phyloP scores from a whole-genome alignment of 352 stramenopile species.

The Blastocystis sp. region DNA sequence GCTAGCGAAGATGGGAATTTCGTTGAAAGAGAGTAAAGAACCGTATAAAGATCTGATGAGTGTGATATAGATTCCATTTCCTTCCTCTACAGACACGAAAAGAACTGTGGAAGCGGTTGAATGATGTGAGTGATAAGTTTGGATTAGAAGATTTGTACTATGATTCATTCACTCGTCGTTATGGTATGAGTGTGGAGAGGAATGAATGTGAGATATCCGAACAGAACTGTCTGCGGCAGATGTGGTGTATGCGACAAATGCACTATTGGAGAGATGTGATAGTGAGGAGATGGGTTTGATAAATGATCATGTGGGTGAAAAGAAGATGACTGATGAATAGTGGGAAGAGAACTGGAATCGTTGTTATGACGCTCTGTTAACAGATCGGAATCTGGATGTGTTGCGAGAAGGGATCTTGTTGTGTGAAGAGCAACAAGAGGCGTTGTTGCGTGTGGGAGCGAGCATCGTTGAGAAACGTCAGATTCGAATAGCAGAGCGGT shows the following conservation, averaged over 20 bases:
- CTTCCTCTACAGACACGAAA: background rate
- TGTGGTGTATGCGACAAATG: conserved; percentile 29
- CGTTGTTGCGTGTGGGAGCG: conserved; percentile 27
- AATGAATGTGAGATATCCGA: background rate
- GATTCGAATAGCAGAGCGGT: conserved; percentile 47
- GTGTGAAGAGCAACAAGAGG: conserved; percentile 26
- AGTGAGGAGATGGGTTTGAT: background rate
- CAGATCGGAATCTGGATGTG: conserved; percentile 26
- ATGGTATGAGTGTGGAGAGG: background rate
- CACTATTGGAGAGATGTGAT: conserved; percentile 13
- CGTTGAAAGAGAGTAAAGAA: conserved; percentile 51
- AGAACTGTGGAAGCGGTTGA: background rate
- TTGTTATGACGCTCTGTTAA: conserved; percentile 57
- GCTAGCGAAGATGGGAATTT: conserved; percentile 1
- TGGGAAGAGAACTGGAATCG: conserved; percentile 66
- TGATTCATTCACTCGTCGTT: conserved; percentile 41
- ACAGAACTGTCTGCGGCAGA: conserved; percentile 46
- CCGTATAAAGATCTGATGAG: too few species aligned
- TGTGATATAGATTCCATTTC: conserved; percentile 3
- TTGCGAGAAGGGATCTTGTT: conserved; percentile 14
- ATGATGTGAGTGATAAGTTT: conserved; percentile 1
- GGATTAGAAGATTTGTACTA: conserved; percentile 27
- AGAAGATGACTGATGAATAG: background rate
- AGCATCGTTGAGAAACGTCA: conserved; percentile 35
- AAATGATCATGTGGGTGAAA: conserved; percentile 5